Evolutionary conservation across 208 protist genomes (phyloP).

Genomic region (Trypanosoma boissoni): DNA sequence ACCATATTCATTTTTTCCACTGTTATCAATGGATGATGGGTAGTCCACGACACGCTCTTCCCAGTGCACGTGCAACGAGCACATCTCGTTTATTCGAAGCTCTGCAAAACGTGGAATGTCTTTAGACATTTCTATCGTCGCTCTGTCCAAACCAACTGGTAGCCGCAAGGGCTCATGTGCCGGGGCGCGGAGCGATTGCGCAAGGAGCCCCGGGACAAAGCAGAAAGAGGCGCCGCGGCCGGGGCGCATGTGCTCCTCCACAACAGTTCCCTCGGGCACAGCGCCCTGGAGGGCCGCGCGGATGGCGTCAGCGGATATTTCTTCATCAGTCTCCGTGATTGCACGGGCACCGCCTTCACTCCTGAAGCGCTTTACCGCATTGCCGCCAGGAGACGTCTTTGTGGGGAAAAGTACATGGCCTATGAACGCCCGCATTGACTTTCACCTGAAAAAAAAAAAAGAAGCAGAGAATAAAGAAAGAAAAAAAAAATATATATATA

Average conservation of each 20-base stretch:
- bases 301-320: background rate
- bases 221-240: constrained; percentile 26
- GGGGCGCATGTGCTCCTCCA: background rate
- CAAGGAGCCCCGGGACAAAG: constrained; percentile 25
- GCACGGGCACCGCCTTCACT: background rate
- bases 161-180: background rate
- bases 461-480: constrained; percentile 3
- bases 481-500: background rate
- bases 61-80: constrained; percentile 18
- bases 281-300: background rate
- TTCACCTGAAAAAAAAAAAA: background rate
- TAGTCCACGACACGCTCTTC: constrained; percentile 9
- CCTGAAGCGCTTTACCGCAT: constrained; percentile 17
- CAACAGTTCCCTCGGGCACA: background rate
- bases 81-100: constrained; percentile 6
- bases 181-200: background rate
- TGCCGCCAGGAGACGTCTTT: background rate
- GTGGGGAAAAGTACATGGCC: constrained; percentile 28
- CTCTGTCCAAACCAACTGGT: background rate
- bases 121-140: background rate
- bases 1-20: background rate
- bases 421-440: constrained; percentile 17
- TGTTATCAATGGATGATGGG: background rate
- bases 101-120: constrained; percentile 9
- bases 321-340: background rate